Evolutionary conservation across 768 basidiomycete species (phyloP).

Genomic region (Pleurotus eryngii): DNA sequence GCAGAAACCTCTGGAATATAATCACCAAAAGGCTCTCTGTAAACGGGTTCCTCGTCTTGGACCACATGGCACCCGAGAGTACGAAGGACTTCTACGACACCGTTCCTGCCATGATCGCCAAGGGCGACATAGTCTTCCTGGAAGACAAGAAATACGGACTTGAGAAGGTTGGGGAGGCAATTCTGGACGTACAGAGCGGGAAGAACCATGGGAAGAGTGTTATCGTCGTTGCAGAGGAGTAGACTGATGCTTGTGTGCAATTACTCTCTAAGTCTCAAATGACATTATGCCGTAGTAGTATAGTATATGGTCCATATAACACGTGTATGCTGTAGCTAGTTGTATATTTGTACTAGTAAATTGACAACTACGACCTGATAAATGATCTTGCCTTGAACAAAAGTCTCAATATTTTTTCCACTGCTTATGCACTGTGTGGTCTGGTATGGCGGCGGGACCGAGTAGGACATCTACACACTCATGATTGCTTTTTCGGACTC

Average conservation of each 20-base stretch:
- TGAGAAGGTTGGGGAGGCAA: conserved; percentile 24
- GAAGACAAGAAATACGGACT: conserved; percentile 29
- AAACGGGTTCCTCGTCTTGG: conserved; percentile 35
- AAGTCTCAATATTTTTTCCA: too few species aligned
- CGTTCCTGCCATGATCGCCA: conserved; percentile 26
- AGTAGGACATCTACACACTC: too few species aligned
- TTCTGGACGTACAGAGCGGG: conserved; percentile 28
- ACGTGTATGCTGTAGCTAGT: too few species aligned
- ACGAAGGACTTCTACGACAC: conserved; percentile 24
- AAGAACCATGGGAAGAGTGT: conserved; percentile 24
- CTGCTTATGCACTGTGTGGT: too few species aligned
- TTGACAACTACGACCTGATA: too few species aligned
- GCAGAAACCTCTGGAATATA: conserved; percentile 41
- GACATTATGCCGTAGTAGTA: too few species aligned
- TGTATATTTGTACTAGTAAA: too few species aligned
- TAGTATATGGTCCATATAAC: too few species aligned
- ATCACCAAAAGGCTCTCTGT: conserved; percentile 39
- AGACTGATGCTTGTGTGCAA: background rate
- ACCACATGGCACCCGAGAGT: conserved; percentile 18
- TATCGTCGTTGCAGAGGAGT: conserved; percentile 6
- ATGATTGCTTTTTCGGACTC: too few species aligned
- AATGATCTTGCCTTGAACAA: too few species aligned
- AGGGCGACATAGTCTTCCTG: conserved; percentile 26
- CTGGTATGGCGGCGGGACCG: too few species aligned
- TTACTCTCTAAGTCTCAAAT: too few species aligned